These are phyloP conservation scores for Remersonia thermophila DNA, from an alignment of 2,329 filamentous ascomycete species.

Conservation along the genomic window DNA sequence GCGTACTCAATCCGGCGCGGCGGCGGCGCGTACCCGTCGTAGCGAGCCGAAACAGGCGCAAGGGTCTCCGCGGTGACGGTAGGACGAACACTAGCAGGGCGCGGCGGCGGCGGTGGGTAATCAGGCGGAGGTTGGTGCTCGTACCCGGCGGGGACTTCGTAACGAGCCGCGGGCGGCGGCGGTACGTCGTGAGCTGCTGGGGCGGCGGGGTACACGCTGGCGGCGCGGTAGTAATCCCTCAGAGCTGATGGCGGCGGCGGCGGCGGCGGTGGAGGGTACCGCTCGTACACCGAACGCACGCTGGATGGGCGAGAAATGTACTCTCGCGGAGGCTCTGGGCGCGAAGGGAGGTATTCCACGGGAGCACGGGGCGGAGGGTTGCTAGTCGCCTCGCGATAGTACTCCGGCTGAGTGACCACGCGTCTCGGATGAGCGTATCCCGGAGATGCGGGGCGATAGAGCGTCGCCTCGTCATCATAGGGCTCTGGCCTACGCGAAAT, in stretches of 20 bases:
- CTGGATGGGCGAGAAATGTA: conserved; percentile 43
- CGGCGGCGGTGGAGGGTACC: conserved; percentile 15
- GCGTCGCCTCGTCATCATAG: conserved; percentile 36
- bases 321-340: conserved; percentile 33
- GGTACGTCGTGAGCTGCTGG: too few relatives aligned
- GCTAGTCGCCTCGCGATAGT: conserved; percentile 44
- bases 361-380: conserved; percentile 28
- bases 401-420: conserved; percentile 52
- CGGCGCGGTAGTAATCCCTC: conserved; percentile 33
- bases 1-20: conserved; percentile 21
- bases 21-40: conserved; percentile 21
- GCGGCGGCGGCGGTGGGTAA: conserved; percentile 1
- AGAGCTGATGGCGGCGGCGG: conserved; percentile 4
- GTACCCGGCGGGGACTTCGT: too few relatives aligned
- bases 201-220: conserved; percentile 11
- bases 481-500: conserved; percentile 38
- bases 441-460: conserved; percentile 42
- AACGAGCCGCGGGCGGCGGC: too few relatives aligned
- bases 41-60: too few relatives aligned
- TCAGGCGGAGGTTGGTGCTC: too few relatives aligned
- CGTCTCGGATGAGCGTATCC: conserved; percentile 36
- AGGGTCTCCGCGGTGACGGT: conserved; percentile 1
- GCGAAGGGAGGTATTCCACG: conserved; percentile 37
- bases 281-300: conserved; percentile 31
- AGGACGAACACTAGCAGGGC: conserved; percentile 17